These are phyloP conservation scores for Eudorina sp. DNA, from an alignment of 139 green algal species.

Conservation along the genomic window DNA sequence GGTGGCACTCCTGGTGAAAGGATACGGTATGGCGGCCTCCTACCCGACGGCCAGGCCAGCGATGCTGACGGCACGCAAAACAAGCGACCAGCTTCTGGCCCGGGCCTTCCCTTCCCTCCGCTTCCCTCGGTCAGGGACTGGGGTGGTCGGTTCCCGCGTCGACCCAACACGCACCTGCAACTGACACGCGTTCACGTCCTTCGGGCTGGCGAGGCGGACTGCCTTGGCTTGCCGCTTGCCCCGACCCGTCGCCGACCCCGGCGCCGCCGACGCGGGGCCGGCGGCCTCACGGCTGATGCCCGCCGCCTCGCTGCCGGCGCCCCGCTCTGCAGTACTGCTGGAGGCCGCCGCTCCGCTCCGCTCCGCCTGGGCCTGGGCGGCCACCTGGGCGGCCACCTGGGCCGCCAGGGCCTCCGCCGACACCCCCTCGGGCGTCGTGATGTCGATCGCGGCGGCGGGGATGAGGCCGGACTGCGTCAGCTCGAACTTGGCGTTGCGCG, in stretches of 20 bases:
- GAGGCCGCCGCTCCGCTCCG: no score
- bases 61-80: no score
- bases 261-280: background rate
- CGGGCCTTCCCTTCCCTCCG: no score
- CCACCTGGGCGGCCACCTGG: background rate
- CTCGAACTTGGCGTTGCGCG: constrained; percentile 34
- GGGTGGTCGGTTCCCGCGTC: no score
- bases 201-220: constrained; percentile 26
- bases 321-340: no score
- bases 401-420: constrained; percentile 10
- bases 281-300: background rate
- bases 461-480: constrained; percentile 39
- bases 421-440: constrained; percentile 14
- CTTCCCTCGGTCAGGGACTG: no score
- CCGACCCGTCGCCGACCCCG: background rate
- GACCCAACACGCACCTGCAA: constrained; percentile 34
- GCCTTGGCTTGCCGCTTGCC: background rate
- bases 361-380: background rate
- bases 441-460: constrained; percentile 33
- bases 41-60: no score
- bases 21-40: no score
- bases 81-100: no score
- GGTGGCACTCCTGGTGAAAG: no score
- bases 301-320: background rate
- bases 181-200: constrained; percentile 32